Percentiles rank a stretch among this genome's conserved stretches.
These are phyloP conservation scores for Solanum stenotomum DNA, from an alignment of 257 asterid species.

Conservation along the genomic window DNA sequence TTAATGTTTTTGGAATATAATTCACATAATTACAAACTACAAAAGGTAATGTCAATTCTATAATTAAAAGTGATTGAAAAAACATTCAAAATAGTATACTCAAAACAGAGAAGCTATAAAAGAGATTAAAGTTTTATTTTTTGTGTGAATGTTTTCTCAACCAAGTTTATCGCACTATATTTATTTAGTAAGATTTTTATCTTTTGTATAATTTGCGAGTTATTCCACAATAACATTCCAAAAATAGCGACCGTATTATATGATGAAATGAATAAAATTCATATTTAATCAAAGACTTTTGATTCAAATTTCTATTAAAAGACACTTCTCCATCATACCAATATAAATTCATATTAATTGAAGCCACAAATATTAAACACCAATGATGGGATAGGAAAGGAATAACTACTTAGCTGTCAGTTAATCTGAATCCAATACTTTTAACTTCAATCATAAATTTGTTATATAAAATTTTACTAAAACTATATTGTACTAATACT, in stretches of 20 bases:
- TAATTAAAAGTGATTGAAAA: background rate
- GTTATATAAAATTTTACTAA: background rate
- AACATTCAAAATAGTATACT: background rate
- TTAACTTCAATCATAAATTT: background rate
- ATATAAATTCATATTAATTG: background rate
- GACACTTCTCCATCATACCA: background rate
- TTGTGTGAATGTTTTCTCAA: background rate
- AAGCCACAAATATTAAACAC: background rate
- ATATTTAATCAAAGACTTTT: background rate
- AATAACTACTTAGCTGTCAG: background rate
- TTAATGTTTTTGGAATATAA: background rate
- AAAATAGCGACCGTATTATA: accelerated
- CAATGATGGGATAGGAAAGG: accelerated
- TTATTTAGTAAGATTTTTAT: background rate
- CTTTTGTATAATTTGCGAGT: background rate
- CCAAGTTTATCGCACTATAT: background rate
- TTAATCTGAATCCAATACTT: background rate
- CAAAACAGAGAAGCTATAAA: background rate
- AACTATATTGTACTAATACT: background rate
- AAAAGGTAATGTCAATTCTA: background rate
- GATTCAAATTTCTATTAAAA: too few relatives aligned
- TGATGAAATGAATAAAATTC: too few relatives aligned
- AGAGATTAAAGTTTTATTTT: background rate
- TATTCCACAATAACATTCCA: accelerated
- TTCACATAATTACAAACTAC: background rate